Evolutionary conservation across 805 yeast species (phyloP).

Genomic region (Ogataea methanolica): DNA sequence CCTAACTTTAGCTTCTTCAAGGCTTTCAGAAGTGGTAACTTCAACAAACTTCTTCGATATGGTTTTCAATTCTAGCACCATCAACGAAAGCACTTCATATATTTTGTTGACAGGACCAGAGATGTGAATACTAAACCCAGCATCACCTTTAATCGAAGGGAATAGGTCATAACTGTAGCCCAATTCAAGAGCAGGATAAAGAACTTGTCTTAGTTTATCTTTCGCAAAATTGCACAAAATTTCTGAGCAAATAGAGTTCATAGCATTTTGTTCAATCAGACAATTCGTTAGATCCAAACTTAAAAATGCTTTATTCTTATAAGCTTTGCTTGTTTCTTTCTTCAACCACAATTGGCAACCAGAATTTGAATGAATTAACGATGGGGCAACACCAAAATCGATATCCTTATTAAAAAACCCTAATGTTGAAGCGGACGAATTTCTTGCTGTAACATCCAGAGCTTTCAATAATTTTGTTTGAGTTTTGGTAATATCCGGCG

Average conservation of each 20-base stretch:
- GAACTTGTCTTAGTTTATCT: conserved; percentile 30
- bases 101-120: conserved; percentile 48
- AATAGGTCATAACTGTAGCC: conserved; percentile 54
- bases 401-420: conserved; percentile 30
- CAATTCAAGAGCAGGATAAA: conserved; percentile 53
- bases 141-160: conserved; percentile 52
- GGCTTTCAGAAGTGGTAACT: conserved; percentile 28
- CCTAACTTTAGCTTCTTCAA: conserved; percentile 43
- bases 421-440: conserved; percentile 28
- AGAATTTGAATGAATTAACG: conserved; percentile 29
- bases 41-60: conserved; percentile 12
- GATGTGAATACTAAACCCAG: conserved; percentile 46
- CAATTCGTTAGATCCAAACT: conserved; percentile 43
- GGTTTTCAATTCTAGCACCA: conserved; percentile 30
- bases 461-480: conserved; percentile 23
- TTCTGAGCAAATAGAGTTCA: conserved; percentile 45
- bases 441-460: conserved; percentile 20
- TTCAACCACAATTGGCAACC: conserved; percentile 51
- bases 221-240: conserved; percentile 47
- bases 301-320: conserved; percentile 32
- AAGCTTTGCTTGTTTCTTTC: conserved; percentile 27
- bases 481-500: conserved; percentile 29
- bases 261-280: conserved; percentile 29
- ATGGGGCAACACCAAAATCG: conserved; percentile 29
- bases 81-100: conserved; percentile 26